Evolutionary conservation across 1,139 yeast species (phyloP), one percentile per base, ranked within the genome.

Genomic region (Suhomyces ambrosiae): DNA sequence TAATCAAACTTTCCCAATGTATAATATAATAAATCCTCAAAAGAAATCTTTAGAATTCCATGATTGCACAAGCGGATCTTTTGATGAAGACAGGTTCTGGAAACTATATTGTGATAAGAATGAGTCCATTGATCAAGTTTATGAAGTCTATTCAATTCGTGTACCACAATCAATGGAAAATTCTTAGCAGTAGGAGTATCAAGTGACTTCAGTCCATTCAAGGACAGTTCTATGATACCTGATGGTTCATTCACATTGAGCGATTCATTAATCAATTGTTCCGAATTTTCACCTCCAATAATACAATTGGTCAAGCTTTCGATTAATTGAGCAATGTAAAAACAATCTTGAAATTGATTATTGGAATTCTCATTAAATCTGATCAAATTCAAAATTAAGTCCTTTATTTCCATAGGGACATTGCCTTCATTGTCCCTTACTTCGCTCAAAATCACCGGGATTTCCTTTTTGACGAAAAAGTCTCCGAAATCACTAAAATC

Each of bases 111-210:
- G 31, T 83, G 84, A 48, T 76, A 80, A 0, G 95, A 82, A 0
- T 96, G 95, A 10, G 84, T 72, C 95, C 95, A 89, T 33, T 79
- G 82, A 52, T 92, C 97, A 62, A 94, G 70, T 46, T 90, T 80
- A 47, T 82, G 80, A 44, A 83, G 76, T 44, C 97, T 72, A 37
- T 82, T 79, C 33, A 94, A 67, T 54, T 90, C 76, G 5, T 56
- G 51, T 5, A 61, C 27, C 9, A 35, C 38, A 3, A 26, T 19
- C 32, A 27, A 22, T 2, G 38, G 33, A n/a, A 35, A 35, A 3
- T 26, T 30, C 8, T 25, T 18, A 3, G 27, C 19, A 4, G 30
- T 15, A 2, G 38, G 29, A 2, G 38, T 21, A 5, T 23, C 31
- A 5, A 30, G 28, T 3, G 35, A 16, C 13, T 22, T 35, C 10